A percentile compares a stretch with the other conserved stretches of the same genome.
phyloP scores from a whole-genome alignment of 1,284 basidiomycete species.

The Puccinia novopanici region DNA sequence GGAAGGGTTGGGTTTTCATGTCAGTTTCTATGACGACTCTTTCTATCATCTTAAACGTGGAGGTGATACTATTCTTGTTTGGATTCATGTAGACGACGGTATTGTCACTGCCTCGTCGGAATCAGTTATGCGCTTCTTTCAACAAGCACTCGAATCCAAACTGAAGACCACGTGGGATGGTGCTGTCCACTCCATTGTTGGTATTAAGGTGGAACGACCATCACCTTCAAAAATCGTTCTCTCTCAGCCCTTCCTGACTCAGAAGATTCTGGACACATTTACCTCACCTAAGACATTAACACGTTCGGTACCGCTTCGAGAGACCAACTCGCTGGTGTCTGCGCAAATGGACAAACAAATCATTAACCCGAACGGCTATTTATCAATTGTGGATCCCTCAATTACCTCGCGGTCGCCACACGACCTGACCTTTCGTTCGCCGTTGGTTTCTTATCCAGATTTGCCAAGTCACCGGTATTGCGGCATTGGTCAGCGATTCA shows the following conservation, averaged over 20 bases:
- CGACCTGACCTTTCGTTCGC: neutral
- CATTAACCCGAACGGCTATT: constrained; percentile 8
- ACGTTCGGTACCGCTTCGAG: neutral
- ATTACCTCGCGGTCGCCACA: constrained; percentile 1
- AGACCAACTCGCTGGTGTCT: neutral
- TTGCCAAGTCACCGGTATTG: neutral
- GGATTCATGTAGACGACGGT: constrained; percentile 32
- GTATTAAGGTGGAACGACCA: neutral
- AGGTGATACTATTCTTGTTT: neutral
- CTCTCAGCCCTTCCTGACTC: neutral
- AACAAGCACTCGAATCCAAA: neutral
- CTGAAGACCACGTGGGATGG: constrained; percentile 1
- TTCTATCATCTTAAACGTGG: neutral
- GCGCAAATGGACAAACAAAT: neutral
- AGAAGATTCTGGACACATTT: neutral
- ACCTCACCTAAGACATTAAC: neutral
- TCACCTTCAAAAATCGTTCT: neutral
- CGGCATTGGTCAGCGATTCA: neutral
- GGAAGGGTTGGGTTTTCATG: neutral
- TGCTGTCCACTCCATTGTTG: neutral
- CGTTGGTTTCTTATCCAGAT: neutral
- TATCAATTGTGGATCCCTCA: constrained; percentile 11
- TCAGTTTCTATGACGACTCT: constrained; percentile 12
- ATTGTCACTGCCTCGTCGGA: neutral
- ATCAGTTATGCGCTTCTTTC: neutral